Evolutionary conservation across 75 land plant species (phyloP).

Genomic region (Adiantum capillusveneris): DNA sequence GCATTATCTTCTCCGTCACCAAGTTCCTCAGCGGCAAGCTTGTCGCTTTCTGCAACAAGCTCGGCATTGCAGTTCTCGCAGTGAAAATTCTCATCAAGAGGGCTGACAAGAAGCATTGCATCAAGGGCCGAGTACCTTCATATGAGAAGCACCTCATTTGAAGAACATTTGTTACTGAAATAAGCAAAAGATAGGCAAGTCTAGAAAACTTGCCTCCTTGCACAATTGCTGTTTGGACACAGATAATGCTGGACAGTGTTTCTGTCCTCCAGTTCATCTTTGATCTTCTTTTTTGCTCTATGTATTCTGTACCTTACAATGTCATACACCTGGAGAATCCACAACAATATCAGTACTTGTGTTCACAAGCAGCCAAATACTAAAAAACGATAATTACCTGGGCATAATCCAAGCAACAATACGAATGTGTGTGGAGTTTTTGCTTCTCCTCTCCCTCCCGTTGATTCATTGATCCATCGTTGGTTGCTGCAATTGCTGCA

Average conservation of each 20-base stretch:
- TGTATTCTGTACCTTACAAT: constrained; percentile 89
- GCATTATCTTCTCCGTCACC: constrained; percentile 98
- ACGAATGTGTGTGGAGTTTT: constrained; percentile 87
- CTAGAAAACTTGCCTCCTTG: constrained; percentile 11
- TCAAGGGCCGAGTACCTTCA: constrained; percentile 83
- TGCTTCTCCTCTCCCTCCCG: constrained; percentile 84
- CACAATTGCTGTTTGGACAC: constrained; percentile 62
- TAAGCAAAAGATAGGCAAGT: not conserved
- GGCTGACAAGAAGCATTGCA: constrained; percentile 55
- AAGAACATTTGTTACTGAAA: not conserved
- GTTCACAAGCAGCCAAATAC: not conserved
- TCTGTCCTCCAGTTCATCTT: constrained; percentile 87
- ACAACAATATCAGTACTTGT: not conserved
- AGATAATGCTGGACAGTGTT: constrained; percentile 89
- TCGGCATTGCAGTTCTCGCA: constrained; percentile 77
- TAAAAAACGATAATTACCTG: constrained; percentile 44
- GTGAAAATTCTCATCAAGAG: constrained; percentile 17
- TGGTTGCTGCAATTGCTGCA: constrained; percentile 82
- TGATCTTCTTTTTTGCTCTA: constrained; percentile 80
- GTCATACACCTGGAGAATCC: constrained; percentile 59
- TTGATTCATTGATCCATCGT: constrained; percentile 21
- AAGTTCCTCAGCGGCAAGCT: constrained; percentile 63
- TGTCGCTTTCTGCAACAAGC: constrained; percentile 88
- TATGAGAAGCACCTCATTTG: not conserved
- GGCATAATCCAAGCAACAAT: constrained; percentile 95